phyloP scores from a whole-genome alignment of 192 early-diverging fungal species.

The Backusella morwellensis region DNA sequence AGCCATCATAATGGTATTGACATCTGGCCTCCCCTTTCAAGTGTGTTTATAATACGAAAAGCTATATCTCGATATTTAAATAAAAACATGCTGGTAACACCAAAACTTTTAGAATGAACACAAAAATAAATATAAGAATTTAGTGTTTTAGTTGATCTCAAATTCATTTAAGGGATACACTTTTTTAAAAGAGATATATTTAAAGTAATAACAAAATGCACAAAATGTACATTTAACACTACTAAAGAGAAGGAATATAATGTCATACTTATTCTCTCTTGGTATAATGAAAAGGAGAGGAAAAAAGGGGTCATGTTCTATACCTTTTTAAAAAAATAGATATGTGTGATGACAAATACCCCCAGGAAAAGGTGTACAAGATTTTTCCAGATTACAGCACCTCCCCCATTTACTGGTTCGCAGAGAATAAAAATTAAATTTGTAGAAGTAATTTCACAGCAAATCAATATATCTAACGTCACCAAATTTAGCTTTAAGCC shows the following conservation, averaged over 20 bases:
- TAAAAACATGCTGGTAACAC: neutral
- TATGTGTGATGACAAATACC: neutral
- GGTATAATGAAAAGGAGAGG: neutral
- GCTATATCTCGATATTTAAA: neutral
- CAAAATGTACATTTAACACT: neutral
- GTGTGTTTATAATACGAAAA: neutral
- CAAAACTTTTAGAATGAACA: neutral
- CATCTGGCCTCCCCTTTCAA: neutral
- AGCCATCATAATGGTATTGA: too few species aligned
- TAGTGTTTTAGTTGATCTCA: neutral
- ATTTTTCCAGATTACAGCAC: neutral
- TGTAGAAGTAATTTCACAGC: too few species aligned
- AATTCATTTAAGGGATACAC: neutral
- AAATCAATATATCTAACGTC: too few species aligned
- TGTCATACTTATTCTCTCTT: neutral
- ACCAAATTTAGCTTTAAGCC: too few species aligned
- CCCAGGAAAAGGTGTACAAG: neutral
- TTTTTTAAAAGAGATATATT: neutral
- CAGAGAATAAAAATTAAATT: neutral
- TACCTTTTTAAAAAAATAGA: neutral
- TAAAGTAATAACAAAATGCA: neutral
- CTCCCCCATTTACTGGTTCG: neutral
- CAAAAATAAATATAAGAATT: neutral
- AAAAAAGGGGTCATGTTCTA: neutral
- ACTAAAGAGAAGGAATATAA: neutral